These are phyloP conservation scores for Penicillium pancosmium DNA, from an alignment of 495 filamentous ascomycete genomes.

Conservation along the genomic window DNA sequence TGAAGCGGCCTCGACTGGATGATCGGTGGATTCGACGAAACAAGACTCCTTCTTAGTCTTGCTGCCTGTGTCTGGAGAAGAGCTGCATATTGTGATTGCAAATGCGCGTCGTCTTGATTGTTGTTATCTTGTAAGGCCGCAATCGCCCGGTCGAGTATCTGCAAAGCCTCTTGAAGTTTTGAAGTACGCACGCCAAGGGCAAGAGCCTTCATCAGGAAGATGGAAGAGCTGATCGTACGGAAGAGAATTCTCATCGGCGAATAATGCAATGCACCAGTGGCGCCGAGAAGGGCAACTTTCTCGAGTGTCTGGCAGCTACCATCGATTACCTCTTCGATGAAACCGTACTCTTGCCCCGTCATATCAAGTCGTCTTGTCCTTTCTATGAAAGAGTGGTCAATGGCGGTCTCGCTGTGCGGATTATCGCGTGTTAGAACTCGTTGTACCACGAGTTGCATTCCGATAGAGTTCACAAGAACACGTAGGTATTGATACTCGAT, in stretches of 20 bases:
- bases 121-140: constrained; percentile 30
- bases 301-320: constrained; percentile 34
- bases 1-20: not conserved
- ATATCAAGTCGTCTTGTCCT: constrained; percentile 15
- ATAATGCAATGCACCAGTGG: constrained; percentile 26
- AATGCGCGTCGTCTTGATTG: constrained; percentile 40
- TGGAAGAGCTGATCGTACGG: constrained; percentile 40
- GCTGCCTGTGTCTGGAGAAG: constrained; percentile 33
- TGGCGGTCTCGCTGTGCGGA: constrained; percentile 12
- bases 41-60: constrained; percentile 23
- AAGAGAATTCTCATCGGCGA: constrained; percentile 41
- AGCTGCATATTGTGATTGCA: constrained; percentile 39
- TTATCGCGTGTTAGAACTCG: constrained; percentile 20
- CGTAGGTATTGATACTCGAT: constrained; percentile 45
- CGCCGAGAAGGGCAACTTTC: constrained; percentile 18
- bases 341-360: constrained; percentile 33
- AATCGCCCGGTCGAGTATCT: constrained; percentile 40
- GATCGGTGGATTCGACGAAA: constrained; percentile 2
- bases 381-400: constrained; percentile 18
- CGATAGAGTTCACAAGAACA: constrained; percentile 40
- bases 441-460: constrained; percentile 42
- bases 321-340: constrained; percentile 45
- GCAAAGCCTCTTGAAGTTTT: constrained; percentile 36
- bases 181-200: constrained; percentile 37
- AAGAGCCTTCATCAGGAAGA: constrained; percentile 46